Conservation (phyloP, 768 basidiomycete species). For the Boletus tomentosulus region DNA sequence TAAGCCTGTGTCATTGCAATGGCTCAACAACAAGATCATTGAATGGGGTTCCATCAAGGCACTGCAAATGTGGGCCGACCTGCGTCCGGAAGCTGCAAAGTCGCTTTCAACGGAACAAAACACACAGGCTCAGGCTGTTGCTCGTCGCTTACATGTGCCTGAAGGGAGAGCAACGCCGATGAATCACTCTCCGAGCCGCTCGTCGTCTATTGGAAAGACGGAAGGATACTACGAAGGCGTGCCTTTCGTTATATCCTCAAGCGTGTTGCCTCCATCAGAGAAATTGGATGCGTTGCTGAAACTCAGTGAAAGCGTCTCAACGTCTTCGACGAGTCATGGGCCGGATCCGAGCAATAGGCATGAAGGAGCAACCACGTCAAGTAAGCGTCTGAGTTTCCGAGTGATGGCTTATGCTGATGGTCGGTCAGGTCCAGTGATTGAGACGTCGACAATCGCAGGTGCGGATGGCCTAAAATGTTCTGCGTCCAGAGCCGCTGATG, state of each 20-base stretch:
- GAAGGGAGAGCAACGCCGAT: slow-evolving; percentile 41
- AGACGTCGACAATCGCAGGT: slow-evolving; percentile 17
- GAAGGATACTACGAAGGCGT: slow-evolving; percentile 17
- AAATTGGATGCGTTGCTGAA: slow-evolving; percentile 24
- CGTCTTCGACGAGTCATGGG: slow-evolving; percentile 6
- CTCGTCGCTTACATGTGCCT: slow-evolving; percentile 45
- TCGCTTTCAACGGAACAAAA: slow-evolving; percentile 44
- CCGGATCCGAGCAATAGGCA: slow-evolving; percentile 10
- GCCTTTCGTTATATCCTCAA: slow-evolving; percentile 16
- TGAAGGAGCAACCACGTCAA: slow-evolving; percentile 25
- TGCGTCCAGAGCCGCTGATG: slow-evolving; percentile 9
- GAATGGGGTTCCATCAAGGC: slow-evolving; percentile 99
- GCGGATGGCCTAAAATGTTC: slow-evolving; percentile 2
- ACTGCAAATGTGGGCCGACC: slow-evolving; percentile 87
- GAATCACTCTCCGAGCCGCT: slow-evolving; percentile 33
- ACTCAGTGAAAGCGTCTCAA: slow-evolving; percentile 19
- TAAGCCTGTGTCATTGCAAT: slow-evolving; percentile 91
- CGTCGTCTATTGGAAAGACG: slow-evolving; percentile 33
- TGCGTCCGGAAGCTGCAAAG: slow-evolving; percentile 56
- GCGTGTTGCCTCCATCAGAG: slow-evolving; percentile 14
- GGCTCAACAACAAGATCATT: slow-evolving; percentile 97
- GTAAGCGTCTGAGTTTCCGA: slow-evolving; percentile 8
- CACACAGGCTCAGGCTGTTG: slow-evolving; percentile 45
- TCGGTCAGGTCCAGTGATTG: slow-evolving; percentile 22
- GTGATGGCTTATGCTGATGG: slow-evolving; percentile 6